These are phyloP conservation scores for Trichoderma semiorbis DNA, from an alignment of 2,329 filamentous ascomycete species.

Conservation along the genomic window DNA sequence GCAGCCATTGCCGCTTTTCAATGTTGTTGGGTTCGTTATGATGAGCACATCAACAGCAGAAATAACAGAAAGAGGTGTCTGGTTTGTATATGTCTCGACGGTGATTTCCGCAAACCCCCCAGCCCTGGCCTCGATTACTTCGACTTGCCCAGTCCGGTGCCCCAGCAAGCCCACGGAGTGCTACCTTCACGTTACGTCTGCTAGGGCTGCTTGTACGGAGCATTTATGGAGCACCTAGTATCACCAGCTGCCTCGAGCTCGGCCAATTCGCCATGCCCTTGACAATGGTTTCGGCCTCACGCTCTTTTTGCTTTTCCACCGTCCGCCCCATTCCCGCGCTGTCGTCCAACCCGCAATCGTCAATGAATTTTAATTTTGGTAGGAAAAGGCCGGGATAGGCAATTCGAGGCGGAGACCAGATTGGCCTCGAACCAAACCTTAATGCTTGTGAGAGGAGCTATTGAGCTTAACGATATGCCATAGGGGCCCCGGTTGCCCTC, in stretches of 20 bases:
- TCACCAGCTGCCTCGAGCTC: not conserved
- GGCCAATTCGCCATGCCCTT: slow-evolving; percentile 3
- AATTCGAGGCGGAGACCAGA: not conserved
- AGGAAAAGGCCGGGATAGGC: slow-evolving; percentile 8
- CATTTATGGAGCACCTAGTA: slow-evolving; percentile 1
- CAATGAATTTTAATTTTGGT: not conserved
- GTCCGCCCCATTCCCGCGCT: not conserved
- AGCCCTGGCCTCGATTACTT: not conserved
- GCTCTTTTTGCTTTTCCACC: not conserved
- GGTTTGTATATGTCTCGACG: not conserved
- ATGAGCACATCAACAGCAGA: not conserved
- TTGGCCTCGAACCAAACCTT: slow-evolving; percentile 9
- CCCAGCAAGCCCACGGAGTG: not conserved
- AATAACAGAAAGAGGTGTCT: not conserved
- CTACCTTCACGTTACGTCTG: not conserved
- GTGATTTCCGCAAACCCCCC: not conserved
- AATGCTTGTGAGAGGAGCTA: not conserved
- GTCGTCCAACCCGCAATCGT: slow-evolving; percentile 8
- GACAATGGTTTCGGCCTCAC: not conserved
- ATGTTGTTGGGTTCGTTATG: not conserved
- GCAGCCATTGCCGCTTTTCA: not conserved
- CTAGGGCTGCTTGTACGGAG: not conserved
- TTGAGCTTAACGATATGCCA: not conserved
- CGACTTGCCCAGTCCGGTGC: slow-evolving; percentile 9
- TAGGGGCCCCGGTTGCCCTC: too few species aligned